Evolutionary conservation across 441 rosid genomes (phyloP), one percentile per base, ranked within the genome.

Genomic region (Bocquillonia castaneifolia): DNA sequence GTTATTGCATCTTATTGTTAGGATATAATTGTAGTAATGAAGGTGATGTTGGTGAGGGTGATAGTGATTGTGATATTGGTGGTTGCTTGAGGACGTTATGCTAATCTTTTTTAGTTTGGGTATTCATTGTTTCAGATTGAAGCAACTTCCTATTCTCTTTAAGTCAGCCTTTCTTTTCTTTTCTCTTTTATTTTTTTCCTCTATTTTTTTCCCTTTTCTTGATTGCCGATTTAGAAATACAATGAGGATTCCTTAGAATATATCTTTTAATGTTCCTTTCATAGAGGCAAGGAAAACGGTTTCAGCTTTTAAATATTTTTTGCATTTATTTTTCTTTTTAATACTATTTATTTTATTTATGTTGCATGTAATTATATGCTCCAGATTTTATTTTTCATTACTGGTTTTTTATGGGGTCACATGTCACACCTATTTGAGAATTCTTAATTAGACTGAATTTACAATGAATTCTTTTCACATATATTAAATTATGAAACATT

Each of bases 41-140:
- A n/a, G 39, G 0, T 63, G 58, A 26, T 40, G 34, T 12, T 20
- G 28, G 45, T 54, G 67, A 45, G 37, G 25, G 37, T 67, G 39
- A 6, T 39, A 56, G 58, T 45, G 57, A 62, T 76, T 73, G 64
- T 67, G 69, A 68, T 74, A 71, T 64, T 58, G 71, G 55, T 72
- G 86, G 81, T 86, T 82, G 90, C 94, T 85, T 84, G 80, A 80
- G 74, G 75, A 77, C 80, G 85, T 77, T 67, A 77, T 71, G 70
- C 73, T 80, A 73, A 72, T 37, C 32, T 48, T 71, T 79, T 81
- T 82, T 79, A 83, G 86, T 81, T 82, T 79, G 84, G 86, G 88
- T 64, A 88, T 86, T 89, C 86, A 79, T 88, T 90, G 94, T 88
- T 91, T 91, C 79, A 85, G 68, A 48, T 58, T 62, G 88, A 90